Evolutionary conservation across 345 rosid genomes (phyloP).

Genomic region (Brassica rapa): DNA sequence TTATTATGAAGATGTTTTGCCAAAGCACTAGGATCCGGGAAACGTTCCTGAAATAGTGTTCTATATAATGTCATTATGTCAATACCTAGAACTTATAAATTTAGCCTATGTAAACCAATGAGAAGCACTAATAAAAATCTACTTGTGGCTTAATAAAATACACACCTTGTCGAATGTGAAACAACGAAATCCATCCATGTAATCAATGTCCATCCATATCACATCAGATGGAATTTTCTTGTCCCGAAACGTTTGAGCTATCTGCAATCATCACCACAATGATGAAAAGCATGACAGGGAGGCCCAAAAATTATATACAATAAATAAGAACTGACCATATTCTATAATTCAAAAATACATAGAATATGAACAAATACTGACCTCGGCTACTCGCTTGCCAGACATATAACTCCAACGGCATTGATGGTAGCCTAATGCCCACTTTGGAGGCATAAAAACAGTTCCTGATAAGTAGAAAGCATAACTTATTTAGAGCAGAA

Average conservation of each 20-base stretch:
- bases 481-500: background rate
- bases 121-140: background rate
- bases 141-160: slow-evolving; percentile 13
- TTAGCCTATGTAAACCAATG: background rate
- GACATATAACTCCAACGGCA: slow-evolving; percentile 95
- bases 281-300: slow-evolving; percentile 25
- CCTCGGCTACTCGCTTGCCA: slow-evolving; percentile 78
- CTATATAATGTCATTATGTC: slow-evolving; percentile 21
- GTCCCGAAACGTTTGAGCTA: slow-evolving; percentile 70
- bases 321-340: background rate
- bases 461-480: slow-evolving; percentile 54
- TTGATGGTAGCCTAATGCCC: slow-evolving; percentile 96
- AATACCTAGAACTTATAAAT: background rate
- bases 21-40: slow-evolving; percentile 67
- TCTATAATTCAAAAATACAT: background rate
- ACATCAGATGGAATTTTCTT: slow-evolving; percentile 87
- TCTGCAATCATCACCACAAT: slow-evolving; percentile 45
- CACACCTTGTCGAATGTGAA: slow-evolving; percentile 89
- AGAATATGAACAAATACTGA: slow-evolving; percentile 31
- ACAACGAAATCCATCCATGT: slow-evolving; percentile 97
- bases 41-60: slow-evolving; percentile 55
- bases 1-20: slow-evolving; percentile 55
- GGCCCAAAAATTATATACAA: background rate
- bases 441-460: slow-evolving; percentile 91
- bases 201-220: slow-evolving; percentile 99